Base-by-base conservation (phyloP, 208 protist species). In the Herpetomonas tarakana region DNA sequence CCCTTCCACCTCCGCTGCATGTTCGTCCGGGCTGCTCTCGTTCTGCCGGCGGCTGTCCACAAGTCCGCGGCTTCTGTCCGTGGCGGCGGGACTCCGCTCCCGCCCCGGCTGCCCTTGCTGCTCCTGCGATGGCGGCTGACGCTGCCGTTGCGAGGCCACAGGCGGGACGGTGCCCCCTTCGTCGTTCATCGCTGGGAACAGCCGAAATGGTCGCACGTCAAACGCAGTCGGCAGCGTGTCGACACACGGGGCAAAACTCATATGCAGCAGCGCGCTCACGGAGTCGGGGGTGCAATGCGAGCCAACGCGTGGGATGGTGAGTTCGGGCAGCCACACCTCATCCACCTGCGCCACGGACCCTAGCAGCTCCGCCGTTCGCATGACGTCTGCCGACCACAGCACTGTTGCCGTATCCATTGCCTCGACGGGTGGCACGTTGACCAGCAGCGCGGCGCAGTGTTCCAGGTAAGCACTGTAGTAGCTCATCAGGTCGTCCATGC, bases 381-480 rank as follows among this genome's bases (percentile, higher is more conserved):
- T 66, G 9, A 76, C 63, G 35, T 58, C 61, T 3, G 68, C 41
- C 11, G 64, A 70, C 70, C 70, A 76, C 26, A 65, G 46, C 31
- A 69, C 70, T 22, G 52, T 56, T 19, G 50, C 45, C 21, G 27
- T 30, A 35, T 71, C 53, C 9, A 58, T 62, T 21, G 60, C 51
- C 49, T 65, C 58, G 18, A 64, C 39, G 35, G 64, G 59, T 22
- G 70, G 64, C 47, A 76, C 61, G 21, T 44, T 52, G 2, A 49
- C 22, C 26, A 76, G 21, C 47, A 76, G 57, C 22, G 70, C 31
- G 21, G 56, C 58, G 49, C 59, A 65, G 52, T 26, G 56, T 0
- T n/a, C 46, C 21, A 64, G 70, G 30, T 51, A 52, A 25, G 50
- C 45, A 3, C 26, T 18, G 46, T 67, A 76, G 39, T 58, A 65